These are phyloP conservation scores for Tricholoma flavovirens DNA, from an alignment of 768 basidiomycete species.

Conservation along the genomic window DNA sequence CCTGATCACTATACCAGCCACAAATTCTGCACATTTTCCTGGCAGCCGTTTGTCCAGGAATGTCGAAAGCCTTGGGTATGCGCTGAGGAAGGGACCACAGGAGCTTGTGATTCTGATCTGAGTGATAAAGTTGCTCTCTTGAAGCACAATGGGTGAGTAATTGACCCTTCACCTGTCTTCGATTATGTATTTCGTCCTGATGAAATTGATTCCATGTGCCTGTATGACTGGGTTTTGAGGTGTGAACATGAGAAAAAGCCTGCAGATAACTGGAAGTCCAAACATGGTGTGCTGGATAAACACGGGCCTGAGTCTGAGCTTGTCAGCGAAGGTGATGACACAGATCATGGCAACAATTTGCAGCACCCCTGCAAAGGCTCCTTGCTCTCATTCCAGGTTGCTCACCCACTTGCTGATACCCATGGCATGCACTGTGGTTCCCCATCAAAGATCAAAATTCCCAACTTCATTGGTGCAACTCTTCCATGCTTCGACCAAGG, in stretches of 20 bases:
- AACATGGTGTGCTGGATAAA: no score
- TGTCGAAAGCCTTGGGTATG: no score
- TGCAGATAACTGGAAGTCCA: no score
- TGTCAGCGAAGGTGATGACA: no score
- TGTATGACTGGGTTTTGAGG: neutral
- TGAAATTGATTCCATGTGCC: neutral
- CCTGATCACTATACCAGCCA: neutral
- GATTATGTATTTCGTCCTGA: constrained; percentile 26
- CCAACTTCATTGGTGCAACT: neutral
- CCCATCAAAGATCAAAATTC: neutral
- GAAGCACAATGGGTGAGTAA: constrained; percentile 10
- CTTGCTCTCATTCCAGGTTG: neutral
- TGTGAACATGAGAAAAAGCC: no score
- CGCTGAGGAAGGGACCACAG: no score
- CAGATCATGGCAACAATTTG: no score
- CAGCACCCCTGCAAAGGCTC: no score
- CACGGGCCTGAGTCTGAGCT: no score
- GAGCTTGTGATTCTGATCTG: no score
- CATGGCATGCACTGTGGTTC: neutral
- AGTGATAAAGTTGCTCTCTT: constrained; percentile 17
- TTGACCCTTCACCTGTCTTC: constrained; percentile 21
- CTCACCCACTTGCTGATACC: neutral
- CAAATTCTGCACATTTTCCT: constrained; percentile 27
- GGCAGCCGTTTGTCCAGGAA: constrained; percentile 28
- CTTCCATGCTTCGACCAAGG: neutral